Evolutionary conservation across 495 filamentous ascomycete genomes (phyloP), one percentile per base, ranked within the genome.

Genomic region (Xylaria cubensis): DNA sequence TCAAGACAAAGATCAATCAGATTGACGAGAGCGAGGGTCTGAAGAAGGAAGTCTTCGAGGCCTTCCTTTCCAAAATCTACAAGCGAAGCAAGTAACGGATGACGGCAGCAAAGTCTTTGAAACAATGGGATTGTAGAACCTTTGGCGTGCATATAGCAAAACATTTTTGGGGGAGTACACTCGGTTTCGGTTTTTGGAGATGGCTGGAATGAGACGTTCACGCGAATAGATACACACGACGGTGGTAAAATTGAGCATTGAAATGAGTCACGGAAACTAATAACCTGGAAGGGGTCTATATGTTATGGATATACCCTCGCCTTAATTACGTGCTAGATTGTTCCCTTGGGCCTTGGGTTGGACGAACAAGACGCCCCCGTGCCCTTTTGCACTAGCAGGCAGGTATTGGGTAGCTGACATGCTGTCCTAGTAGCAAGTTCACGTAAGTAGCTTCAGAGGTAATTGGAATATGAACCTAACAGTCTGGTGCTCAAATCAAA

Each of bases 41-140:
- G 77, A 97, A 95, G 88, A 94, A 91, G 88, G 88, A 86, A 65
- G 89, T 98, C 32, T 97, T 98, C 76, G 92, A 97, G 77, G 85
- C 88, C 39, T 98, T 98, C 89, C 85, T 99, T 74, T 84, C 83
- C 78, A 99, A 98, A 89, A 98, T 99, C 80, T 98, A 98, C 86
- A 97, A 97, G 88, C 88, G 96, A 77, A 96, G 88, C 87, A 97
- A 97, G 84, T 98, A 88, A 78, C 62, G n/a, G 26, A 64, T 69
- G 68, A 71, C 48, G 26, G 19, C 26, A 26, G 19, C 17, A 17
- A 24, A 7, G 36, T 39, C 9, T 51, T 64, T 17, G n/a, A 6
- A 42, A 61, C 13, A n/a, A 48, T 15, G 8, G 51, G 8, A 19
- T 46, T 48, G 13, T 3, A 17, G 36, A 13, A 39, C 36, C 36